These are phyloP conservation scores for Nicotiana undulata DNA, from an alignment of 257 asterid species.

Conservation along the genomic window DNA sequence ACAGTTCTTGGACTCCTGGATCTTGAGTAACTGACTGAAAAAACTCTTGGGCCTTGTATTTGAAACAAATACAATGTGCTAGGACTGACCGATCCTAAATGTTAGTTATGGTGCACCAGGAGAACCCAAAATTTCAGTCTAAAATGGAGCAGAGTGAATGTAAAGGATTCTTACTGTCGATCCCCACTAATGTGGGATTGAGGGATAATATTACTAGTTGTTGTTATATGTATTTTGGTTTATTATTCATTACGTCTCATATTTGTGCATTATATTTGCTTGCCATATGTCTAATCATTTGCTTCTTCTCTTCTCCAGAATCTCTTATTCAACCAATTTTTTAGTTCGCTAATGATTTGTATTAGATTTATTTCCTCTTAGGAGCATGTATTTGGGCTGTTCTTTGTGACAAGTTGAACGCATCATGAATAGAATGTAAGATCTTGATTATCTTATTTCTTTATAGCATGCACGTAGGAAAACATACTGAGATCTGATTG, in stretches of 20 bases:
- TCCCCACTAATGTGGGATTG: background rate
- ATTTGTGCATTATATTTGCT: background rate
- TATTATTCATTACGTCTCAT: background rate
- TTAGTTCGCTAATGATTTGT: background rate
- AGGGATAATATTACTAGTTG: background rate
- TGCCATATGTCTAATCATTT: background rate
- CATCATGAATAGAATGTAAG: background rate
- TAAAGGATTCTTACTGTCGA: background rate
- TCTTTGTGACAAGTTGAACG: background rate
- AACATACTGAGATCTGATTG: background rate
- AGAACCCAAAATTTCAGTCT: background rate
- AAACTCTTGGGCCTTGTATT: background rate
- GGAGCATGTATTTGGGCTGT: background rate
- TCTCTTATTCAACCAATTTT: conserved; percentile 1
- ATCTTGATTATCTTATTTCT: background rate
- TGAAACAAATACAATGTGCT: background rate
- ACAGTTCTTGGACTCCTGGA: background rate
- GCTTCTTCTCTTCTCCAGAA: background rate
- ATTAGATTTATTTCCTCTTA: background rate
- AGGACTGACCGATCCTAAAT: background rate
- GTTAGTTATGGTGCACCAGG: background rate
- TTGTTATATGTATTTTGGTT: background rate
- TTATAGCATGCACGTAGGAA: background rate
- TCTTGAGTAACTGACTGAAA: background rate
- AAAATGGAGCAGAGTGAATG: background rate